Evolutionary conservation across 129 eudicot genomes (phyloP), one percentile per base, ranked within the genome.

Genomic region (Glebionis coronaria): DNA sequence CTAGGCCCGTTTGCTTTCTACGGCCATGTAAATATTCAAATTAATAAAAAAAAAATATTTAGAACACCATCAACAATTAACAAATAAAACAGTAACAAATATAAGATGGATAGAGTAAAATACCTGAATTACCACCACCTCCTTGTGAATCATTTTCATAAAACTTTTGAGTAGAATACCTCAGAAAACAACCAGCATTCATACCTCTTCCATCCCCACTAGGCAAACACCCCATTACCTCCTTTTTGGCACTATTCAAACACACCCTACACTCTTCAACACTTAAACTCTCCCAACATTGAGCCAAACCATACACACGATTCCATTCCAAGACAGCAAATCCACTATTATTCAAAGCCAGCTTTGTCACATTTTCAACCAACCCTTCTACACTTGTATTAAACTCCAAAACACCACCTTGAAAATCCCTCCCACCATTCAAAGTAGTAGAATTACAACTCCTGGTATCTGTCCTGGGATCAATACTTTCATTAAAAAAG

Each of bases 241-340:
- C 84, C 1, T 11, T 42, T 16, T 80, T 77, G 0, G 88, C 95
- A 53, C 78, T 84, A 18, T 65, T 61, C 77, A 88, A 74, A 72
- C 95, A 88, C 59, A 25, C 64, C 76, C 75, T 77, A 78, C 95
- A 88, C 40, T 84, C 90, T 1, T 62, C 67, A 13, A 5, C 53
- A 19, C 61, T 82, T 76, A 88, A 68, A 56, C 80, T 88, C 28
- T 77, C 70, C 95, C 95, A 88, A 78, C 95, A 88, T 45, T 88
- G 86, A 14, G 88, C 95, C 80, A 88, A 82, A 3, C 91, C 96
- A 76, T 69, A 88, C 56, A 82, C 88, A 12, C 91, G 89, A 56
- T 59, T 57, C 13, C 45, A 9, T 12, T 63, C 87, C 73, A 72
- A 3, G 55, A 81, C 91, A 45, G 83, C 85, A 71, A 75, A 81